Base-by-base conservation (phyloP, 495 filamentous ascomycete genomes). In the Podospora sp. region DNA sequence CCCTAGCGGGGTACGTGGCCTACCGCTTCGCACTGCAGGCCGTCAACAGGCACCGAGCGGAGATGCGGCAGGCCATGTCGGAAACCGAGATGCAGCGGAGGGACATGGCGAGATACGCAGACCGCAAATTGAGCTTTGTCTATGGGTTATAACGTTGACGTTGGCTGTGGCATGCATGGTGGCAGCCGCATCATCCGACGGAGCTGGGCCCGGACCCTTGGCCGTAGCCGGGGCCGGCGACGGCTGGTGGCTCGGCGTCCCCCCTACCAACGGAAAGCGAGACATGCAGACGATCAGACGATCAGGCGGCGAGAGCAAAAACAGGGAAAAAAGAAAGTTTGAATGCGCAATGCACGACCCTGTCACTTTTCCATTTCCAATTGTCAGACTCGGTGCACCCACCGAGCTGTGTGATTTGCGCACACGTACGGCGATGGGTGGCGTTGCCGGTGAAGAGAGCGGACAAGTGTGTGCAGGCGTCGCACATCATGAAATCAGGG, bases 1-100 rank as follows among this genome's bases (percentile, higher is more conserved):
- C 80, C 20, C 76, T 79, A 20, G 69, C 77, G 4, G 85, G 84
- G 1, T 87, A 83, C 65, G 46, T 70, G 25, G 52, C 62, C 1
- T 79, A 77, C 66, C 71, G 74, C 16, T 70, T 70, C 20, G 62
- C 66, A n/a, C 64, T 78, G 22, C 63, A 67, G 60, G 64, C 62
- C 36, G 73, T 72, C 26, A 79, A 79, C 56, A 36, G 68, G 27
- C 69, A 53, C 20, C 46, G 58, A 20, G 67, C 63, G 22, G 58
- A 20, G 46, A 56, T 63, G n/a, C 26, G 21, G 52, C 46, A 22
- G 18, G 56, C 6, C 14, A 70, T 64, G 40, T 60, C 57, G 5
- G 53, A n/a, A 21, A 27, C 49, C 29, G 60, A 62, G 24, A 25
- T 21, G 8, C 60, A 62, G 29, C 24, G 27, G 29, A 21, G 25